Conservation (phyloP, 202 grass and related monocot species). For the Hordeum pubiflorum region DNA sequence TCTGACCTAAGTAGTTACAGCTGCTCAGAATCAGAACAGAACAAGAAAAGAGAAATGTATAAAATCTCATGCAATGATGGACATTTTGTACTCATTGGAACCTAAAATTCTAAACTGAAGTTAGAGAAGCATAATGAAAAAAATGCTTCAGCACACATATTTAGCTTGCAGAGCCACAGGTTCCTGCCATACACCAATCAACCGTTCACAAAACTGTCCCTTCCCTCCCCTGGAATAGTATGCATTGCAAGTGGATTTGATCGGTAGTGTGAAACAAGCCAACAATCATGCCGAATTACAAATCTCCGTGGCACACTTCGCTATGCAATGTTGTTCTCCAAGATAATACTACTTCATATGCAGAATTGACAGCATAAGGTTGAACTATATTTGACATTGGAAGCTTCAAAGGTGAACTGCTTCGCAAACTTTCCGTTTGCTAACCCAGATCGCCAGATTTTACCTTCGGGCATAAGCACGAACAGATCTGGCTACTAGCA, state of each 20-base stretch:
- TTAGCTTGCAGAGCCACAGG: neutral
- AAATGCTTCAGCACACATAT: neutral
- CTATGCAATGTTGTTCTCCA: neutral
- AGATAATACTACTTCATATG: neutral
- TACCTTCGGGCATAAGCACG: neutral
- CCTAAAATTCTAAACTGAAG: neutral
- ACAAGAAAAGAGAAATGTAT: neutral
- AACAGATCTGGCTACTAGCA: conserved; percentile 13
- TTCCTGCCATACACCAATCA: neutral
- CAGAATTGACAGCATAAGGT: neutral
- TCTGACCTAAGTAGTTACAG: neutral
- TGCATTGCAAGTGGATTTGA: neutral
- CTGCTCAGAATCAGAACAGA: neutral
- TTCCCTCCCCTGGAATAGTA: neutral
- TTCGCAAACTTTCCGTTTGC: neutral
- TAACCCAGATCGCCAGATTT: neutral
- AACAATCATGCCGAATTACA: neutral
- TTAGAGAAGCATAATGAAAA: neutral
- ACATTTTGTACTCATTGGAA: neutral
- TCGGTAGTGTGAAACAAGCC: neutral
- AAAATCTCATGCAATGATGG: neutral
- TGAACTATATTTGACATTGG: neutral
- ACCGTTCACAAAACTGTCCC: neutral
- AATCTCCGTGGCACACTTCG: neutral
- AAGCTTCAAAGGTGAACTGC: neutral